Evolutionary conservation across 768 basidiomycete genomes (phyloP).

Genomic region (Trametes cubensis): DNA sequence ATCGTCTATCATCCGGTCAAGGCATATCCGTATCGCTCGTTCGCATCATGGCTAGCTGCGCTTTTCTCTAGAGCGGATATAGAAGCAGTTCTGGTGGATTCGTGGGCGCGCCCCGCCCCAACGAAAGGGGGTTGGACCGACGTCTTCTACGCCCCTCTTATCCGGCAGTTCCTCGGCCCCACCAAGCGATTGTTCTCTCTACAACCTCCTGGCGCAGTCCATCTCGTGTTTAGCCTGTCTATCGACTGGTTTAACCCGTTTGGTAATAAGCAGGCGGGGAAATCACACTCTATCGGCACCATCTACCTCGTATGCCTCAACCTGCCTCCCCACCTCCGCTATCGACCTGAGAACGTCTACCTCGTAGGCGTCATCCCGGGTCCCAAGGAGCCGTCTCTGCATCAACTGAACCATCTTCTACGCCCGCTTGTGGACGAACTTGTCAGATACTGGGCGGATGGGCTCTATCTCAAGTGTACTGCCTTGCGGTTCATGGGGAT

Average conservation of each 20-base stretch:
- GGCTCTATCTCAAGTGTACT: slow-evolving; percentile 34
- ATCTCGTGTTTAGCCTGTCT: slow-evolving; percentile 20
- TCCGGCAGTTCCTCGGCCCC: too few species aligned
- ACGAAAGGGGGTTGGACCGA: too few species aligned
- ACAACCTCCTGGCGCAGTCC: too few species aligned
- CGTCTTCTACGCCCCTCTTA: too few species aligned
- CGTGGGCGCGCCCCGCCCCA: too few species aligned
- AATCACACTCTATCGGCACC: slow-evolving; percentile 16
- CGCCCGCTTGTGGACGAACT: slow-evolving; percentile 43
- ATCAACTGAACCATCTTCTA: slow-evolving; percentile 43
- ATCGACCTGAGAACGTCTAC: slow-evolving; percentile 40
- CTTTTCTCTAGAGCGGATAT: too few species aligned
- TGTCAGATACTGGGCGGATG: slow-evolving; percentile 36
- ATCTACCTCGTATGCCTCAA: slow-evolving; percentile 33
- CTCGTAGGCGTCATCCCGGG: slow-evolving; percentile 46
- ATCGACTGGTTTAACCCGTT: slow-evolving; percentile 27
- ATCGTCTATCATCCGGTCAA: too few species aligned
- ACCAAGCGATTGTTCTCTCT: too few species aligned
- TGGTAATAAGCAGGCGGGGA: slow-evolving; percentile 16
- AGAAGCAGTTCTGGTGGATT: too few species aligned
- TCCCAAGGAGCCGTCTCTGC: slow-evolving; percentile 38
- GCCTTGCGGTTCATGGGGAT: slow-evolving; percentile 35
- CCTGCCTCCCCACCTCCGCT: slow-evolving; percentile 29
- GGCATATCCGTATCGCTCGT: too few species aligned
- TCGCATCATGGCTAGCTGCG: too few species aligned